Evolutionary conservation across 768 basidiomycete species (phyloP), one percentile per base, ranked within the genome.

Genomic region (Psilocybe cubensis): DNA sequence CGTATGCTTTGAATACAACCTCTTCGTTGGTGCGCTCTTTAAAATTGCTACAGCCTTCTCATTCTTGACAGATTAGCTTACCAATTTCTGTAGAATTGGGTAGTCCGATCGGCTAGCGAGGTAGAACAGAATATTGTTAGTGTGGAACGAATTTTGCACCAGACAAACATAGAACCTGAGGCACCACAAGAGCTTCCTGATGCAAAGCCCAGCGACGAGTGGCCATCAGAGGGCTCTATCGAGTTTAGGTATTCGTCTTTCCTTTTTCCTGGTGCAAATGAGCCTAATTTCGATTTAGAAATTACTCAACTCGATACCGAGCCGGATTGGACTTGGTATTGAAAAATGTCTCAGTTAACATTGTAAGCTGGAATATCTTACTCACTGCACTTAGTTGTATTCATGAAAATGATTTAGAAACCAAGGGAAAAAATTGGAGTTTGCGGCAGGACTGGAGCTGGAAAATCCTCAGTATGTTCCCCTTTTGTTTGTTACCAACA

Each of bases 81-180:
- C n/a, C n/a, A n/a, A n/a, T n/a, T n/a, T n/a, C n/a, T 23, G 18
- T 59, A 91, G 87, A 91, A 92, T 65, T 91, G 90, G 90, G 79
- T 92, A 5, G 91, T 93, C 24, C 83, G 91, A 27, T 87, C 87
- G 12, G 87, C 89, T 2, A 90, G 87, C 64, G 94, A 96, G 70
- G 91, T 94, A 11, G 94, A 96, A 68, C 91, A 94, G 64, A 92
- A 92, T 62, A 88, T 94, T 64, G 92, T 94, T 58, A 92, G 91
- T 65, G 90, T 93, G 14, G 94, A 96, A 69, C 87, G 94, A 4
- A 89, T 96, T 51, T 70, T 91, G 24, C 87, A 95, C 64, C 96
- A 97, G 65, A 86, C 86, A 24, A 77, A 88, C 6, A 77, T 96
- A 17, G 65, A 77, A 17, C 77, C 86, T 0, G 96, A 98, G 71